Percentiles rank a stretch among this genome's conserved stretches.
Conservation (phyloP, 768 basidiomycete species). For the Leccinum subgranulosum region DNA sequence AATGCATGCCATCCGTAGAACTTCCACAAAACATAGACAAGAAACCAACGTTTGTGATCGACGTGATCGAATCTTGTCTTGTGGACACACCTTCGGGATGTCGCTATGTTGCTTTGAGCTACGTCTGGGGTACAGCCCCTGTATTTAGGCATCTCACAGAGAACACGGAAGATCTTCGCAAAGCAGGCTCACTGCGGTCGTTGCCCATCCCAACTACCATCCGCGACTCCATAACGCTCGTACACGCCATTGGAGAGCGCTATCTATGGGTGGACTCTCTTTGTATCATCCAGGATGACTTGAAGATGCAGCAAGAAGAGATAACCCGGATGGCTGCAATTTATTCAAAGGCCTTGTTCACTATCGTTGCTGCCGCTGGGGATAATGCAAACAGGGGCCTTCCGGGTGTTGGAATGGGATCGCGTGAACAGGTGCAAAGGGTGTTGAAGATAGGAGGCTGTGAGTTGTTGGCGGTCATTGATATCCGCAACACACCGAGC, state of each 20-base stretch:
- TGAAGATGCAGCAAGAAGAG: constrained; percentile 15
- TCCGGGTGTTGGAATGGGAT: constrained; percentile 2
- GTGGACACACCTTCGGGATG: constrained; percentile 12
- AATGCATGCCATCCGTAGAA: constrained; percentile 1
- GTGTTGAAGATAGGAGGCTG: constrained; percentile 5
- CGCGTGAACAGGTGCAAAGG: constrained; percentile 7
- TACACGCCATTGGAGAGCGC: constrained; percentile 17
- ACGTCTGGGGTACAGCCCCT: constrained; percentile 16
- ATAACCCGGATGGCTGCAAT: constrained; percentile 24
- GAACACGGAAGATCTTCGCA: constrained; percentile 8
- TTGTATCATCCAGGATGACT: constrained; percentile 22
- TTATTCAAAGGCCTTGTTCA: constrained; percentile 17
- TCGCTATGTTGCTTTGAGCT: constrained; percentile 26
- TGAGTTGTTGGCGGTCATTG: constrained; percentile 13
- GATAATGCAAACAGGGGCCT: constrained; percentile 10
- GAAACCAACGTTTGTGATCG: constrained; percentile 14
- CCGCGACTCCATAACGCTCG: constrained; percentile 21
- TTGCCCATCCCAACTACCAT: constrained; percentile 20
- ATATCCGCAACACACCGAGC: background rate
- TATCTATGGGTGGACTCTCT: constrained; percentile 29
- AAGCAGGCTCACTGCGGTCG: background rate
- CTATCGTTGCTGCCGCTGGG: constrained; percentile 18
- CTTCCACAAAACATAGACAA: background rate
- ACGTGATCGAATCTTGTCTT: constrained; percentile 14
- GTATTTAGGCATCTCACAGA: constrained; percentile 12